phyloP scores from a whole-genome alignment of 306 rosid genomes.

The Neltuma alba region DNA sequence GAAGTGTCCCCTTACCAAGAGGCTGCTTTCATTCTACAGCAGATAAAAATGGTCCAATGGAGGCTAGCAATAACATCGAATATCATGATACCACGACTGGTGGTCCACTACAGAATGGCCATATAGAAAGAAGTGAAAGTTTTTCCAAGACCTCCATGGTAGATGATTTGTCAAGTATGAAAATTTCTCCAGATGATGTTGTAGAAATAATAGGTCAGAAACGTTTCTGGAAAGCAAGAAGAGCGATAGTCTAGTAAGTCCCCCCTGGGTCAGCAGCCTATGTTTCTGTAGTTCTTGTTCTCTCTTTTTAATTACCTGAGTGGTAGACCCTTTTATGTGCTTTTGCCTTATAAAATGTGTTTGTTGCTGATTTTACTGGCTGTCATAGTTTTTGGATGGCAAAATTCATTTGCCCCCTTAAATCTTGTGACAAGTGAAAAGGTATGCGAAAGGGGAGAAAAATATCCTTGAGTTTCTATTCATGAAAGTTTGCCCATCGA shows the following conservation, averaged over 20 bases:
- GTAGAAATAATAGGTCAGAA: constrained; percentile 87
- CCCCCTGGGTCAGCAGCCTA: constrained; percentile 14
- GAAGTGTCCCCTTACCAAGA: constrained; percentile 37
- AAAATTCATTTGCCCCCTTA: constrained; percentile 15
- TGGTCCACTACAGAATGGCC: constrained; percentile 41
- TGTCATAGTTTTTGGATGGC: constrained; percentile 19
- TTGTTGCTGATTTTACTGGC: constrained; percentile 13
- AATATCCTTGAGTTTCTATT: not conserved
- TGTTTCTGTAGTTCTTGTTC: constrained; percentile 30
- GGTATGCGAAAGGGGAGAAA: constrained; percentile 6
- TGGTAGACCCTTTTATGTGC: constrained; percentile 23
- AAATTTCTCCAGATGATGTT: constrained; percentile 85
- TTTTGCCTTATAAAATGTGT: constrained; percentile 23
- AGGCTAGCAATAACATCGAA: constrained; percentile 46
- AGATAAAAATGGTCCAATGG: constrained; percentile 44
- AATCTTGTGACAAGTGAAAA: constrained; percentile 17
- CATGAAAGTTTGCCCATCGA: constrained; percentile 29
- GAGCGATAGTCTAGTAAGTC: constrained; percentile 83
- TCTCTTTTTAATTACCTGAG: constrained; percentile 23
- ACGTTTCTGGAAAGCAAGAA: constrained; percentile 98
- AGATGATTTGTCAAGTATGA: constrained; percentile 55
- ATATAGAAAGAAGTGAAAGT: constrained; percentile 60
- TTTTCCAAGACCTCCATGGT: constrained; percentile 69
- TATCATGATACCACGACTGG: constrained; percentile 44
- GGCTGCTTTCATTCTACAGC: constrained; percentile 36